phyloP scores from a whole-genome alignment of 345 rosid genomes.

The Laguncularia racemosa region DNA sequence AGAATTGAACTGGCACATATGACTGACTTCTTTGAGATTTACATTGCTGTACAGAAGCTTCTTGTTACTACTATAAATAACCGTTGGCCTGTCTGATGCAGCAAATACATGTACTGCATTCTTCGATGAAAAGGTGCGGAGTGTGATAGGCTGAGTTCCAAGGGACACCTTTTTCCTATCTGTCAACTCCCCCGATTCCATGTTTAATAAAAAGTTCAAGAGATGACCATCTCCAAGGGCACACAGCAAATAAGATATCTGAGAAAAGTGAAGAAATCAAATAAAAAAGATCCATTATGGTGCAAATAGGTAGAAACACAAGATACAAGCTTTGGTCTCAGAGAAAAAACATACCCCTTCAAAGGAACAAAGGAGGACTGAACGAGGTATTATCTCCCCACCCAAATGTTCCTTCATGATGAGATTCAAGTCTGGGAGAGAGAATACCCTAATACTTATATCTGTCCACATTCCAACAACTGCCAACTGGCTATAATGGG shows the following conservation, averaged over 20 bases:
- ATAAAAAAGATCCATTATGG: background rate
- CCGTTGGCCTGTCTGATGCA: constrained; percentile 95
- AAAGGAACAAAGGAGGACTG: constrained; percentile 82
- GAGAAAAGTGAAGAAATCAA: constrained; percentile 9
- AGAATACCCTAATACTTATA: constrained; percentile 74
- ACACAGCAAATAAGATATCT: constrained; percentile 90
- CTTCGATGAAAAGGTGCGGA: constrained; percentile 94
- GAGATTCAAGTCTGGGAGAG: constrained; percentile 74
- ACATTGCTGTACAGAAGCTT: constrained; percentile 94
- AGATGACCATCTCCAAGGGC: constrained; percentile 99
- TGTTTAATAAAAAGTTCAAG: constrained; percentile 69
- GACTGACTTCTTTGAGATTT: constrained; percentile 91
- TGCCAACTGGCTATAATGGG: constrained; percentile 73
- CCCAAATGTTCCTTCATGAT: constrained; percentile 79
- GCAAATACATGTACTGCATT: constrained; percentile 86
- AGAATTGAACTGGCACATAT: constrained; percentile 92
- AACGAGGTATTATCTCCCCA: constrained; percentile 95
- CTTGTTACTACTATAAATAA: constrained; percentile 95
- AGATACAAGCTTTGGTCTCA: background rate
- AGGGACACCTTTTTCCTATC: constrained; percentile 86
- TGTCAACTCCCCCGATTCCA: constrained; percentile 58
- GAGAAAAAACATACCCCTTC: constrained; percentile 70
- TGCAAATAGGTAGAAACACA: background rate
- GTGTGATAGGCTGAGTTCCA: constrained; percentile 94
- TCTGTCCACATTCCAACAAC: constrained; percentile 99